Percentiles rank a stretch among this genome's conserved stretches.
phyloP scores from a whole-genome alignment of 176 grass and related monocot genomes.

The Poa pratensis region DNA sequence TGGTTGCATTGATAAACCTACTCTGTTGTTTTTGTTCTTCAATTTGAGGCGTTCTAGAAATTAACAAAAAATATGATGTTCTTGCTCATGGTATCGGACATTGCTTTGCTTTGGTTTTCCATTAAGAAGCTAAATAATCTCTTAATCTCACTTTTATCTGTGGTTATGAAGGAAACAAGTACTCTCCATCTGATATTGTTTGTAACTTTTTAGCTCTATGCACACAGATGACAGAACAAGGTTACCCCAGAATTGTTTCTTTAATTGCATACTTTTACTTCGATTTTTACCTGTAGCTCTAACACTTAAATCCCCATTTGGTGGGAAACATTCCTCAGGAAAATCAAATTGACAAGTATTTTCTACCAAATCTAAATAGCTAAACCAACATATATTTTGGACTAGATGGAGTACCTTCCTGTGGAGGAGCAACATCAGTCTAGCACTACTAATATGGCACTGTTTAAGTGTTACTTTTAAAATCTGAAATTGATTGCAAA shows the following conservation, averaged over 20 bases:
- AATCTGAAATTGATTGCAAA: conserved; percentile 24
- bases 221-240: background rate
- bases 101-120: conserved; percentile 11
- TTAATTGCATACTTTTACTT: conserved; percentile 13
- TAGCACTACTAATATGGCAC: background rate
- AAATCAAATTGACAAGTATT: background rate
- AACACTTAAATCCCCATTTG: background rate
- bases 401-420: background rate
- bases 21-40: background rate
- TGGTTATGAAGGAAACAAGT: background rate
- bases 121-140: background rate
- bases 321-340: background rate
- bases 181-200: conserved; percentile 1
- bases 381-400: background rate
- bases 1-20: background rate
- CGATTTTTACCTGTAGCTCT: background rate
- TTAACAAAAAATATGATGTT: background rate
- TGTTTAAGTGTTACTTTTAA: conserved; percentile 11
- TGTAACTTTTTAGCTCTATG: background rate
- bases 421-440: background rate
- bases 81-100: background rate
- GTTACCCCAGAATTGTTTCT: background rate
- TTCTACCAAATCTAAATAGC: background rate
- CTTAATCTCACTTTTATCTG: background rate
- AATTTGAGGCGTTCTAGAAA: background rate